Conservation (phyloP, 164 flowering plant species). For the Protea cynaroides region DNA sequence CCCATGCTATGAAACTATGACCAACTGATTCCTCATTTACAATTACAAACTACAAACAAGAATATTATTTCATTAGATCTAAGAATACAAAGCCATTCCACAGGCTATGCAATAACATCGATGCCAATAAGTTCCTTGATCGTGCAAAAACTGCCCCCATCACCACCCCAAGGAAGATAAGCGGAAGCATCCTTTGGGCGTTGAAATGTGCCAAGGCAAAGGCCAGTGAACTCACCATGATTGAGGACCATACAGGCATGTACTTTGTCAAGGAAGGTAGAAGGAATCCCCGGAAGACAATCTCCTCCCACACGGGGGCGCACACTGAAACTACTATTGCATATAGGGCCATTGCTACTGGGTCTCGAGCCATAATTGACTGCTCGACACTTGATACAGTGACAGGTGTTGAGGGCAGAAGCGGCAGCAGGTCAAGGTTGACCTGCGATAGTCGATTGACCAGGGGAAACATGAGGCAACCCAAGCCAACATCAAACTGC, state of each 20-base stretch:
- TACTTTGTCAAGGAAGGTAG: conserved; percentile 88
- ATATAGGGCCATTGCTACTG: conserved; percentile 90
- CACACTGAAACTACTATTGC: conserved; percentile 83
- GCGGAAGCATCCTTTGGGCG: conserved; percentile 88
- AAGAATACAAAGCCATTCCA: conserved; percentile 96
- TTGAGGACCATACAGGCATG: conserved; percentile 96
- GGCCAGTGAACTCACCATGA: conserved; percentile 72
- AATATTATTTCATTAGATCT: conserved; percentile 66
- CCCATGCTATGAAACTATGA: too few species aligned
- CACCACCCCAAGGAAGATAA: conserved; percentile 79
- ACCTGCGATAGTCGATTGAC: conserved; percentile 85
- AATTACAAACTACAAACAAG: conserved; percentile 1
- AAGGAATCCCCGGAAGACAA: conserved; percentile 90
- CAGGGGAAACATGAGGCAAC: conserved; percentile 92
- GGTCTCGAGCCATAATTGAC: conserved; percentile 88
- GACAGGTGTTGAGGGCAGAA: conserved; percentile 64
- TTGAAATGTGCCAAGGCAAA: conserved; percentile 94
- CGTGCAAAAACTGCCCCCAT: conserved; percentile 82
- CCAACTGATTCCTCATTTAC: conserved; percentile 4
- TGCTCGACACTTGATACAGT: conserved; percentile 86
- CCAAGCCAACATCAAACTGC: conserved; percentile 73
- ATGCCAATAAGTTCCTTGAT: conserved; percentile 76
- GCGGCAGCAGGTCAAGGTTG: conserved; percentile 74
- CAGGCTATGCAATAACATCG: conserved; percentile 87
- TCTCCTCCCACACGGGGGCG: conserved; percentile 97